phyloP scores from a whole-genome alignment of 2,329 filamentous ascomycete genomes.

The Apiospora saccharicola region DNA sequence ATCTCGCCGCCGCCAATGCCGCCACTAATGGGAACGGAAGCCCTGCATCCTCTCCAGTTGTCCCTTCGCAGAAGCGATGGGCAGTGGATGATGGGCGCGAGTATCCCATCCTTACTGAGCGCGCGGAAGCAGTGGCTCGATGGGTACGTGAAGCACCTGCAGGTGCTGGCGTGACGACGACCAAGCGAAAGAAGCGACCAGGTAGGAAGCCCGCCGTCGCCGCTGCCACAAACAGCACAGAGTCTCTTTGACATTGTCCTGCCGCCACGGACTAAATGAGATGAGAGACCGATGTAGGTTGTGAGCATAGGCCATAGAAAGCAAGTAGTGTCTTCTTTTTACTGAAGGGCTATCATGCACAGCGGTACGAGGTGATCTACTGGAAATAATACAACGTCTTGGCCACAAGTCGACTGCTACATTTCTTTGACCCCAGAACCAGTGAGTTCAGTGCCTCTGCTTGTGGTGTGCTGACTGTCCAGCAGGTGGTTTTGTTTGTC shows the following conservation, averaged over 20 bases:
- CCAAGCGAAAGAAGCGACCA: constrained; percentile 41
- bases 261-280: background rate
- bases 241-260: constrained; percentile 14
- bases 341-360: background rate
- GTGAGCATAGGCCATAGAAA: constrained; percentile 3
- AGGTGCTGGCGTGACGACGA: constrained; percentile 36
- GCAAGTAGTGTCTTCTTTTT: constrained; percentile 1
- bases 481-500: background rate
- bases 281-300: background rate
- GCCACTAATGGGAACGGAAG: constrained; percentile 31
- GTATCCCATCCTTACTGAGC: constrained; percentile 73
- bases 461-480: constrained; percentile 10
- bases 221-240: constrained; percentile 3
- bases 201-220: constrained; percentile 6
- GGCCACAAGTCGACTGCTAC: background rate
- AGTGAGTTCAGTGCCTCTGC: constrained; percentile 13
- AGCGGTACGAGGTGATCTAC: background rate
- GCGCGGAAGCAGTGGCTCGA: constrained; percentile 71
- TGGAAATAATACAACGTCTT: constrained; percentile 15
- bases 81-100: constrained; percentile 71
- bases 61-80: constrained; percentile 58
- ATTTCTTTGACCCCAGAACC: background rate
- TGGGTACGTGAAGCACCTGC: constrained; percentile 72
- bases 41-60: constrained; percentile 33
- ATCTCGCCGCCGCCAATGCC: constrained; percentile 43